Conservation (phyloP, 2,329 filamentous ascomycete genomes). For the Trichoderma sp. region DNA sequence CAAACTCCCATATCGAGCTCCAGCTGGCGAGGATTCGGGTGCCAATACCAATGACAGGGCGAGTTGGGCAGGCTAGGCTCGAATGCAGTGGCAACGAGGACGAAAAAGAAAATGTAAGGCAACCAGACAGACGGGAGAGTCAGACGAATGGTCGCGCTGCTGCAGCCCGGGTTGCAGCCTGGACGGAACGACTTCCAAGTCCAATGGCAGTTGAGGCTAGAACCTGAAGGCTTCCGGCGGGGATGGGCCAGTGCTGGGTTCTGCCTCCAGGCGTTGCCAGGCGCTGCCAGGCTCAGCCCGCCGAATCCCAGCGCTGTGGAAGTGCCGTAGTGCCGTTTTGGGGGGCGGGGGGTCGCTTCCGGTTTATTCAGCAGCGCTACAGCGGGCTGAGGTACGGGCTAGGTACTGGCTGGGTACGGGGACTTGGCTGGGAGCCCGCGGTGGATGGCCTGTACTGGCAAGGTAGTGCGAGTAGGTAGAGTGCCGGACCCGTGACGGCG, state of each 20-base stretch:
- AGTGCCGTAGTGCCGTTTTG: slow-evolving; percentile 9
- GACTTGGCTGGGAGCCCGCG: neutral
- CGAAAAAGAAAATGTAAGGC: neutral
- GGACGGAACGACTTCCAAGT: neutral
- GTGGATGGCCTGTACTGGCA: neutral
- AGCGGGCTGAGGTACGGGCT: neutral
- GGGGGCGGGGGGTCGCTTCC: neutral
- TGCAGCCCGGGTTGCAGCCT: slow-evolving; percentile 8
- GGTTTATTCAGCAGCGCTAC: neutral
- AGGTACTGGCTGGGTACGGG: neutral
- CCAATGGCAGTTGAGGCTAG: neutral
- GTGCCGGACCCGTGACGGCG: neutral
- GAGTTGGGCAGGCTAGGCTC: neutral
- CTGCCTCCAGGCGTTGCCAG: neutral
- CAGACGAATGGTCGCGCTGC: neutral
- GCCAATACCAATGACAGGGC: slow-evolving; percentile 2
- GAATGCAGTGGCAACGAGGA: neutral
- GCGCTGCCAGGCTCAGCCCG: neutral
- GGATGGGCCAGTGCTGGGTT: neutral
- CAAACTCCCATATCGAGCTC: slow-evolving; percentile 17
- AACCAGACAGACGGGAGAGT: neutral
- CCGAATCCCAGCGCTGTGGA: slow-evolving; percentile 4
- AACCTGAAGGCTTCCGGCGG: neutral
- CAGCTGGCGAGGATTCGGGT: neutral
- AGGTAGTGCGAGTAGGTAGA: neutral